A percentile compares a stretch with the other conserved stretches of the same genome.
These are phyloP conservation scores for Pachysolen tannophilus DNA, from an alignment of 805 yeast species.

Conservation along the genomic window DNA sequence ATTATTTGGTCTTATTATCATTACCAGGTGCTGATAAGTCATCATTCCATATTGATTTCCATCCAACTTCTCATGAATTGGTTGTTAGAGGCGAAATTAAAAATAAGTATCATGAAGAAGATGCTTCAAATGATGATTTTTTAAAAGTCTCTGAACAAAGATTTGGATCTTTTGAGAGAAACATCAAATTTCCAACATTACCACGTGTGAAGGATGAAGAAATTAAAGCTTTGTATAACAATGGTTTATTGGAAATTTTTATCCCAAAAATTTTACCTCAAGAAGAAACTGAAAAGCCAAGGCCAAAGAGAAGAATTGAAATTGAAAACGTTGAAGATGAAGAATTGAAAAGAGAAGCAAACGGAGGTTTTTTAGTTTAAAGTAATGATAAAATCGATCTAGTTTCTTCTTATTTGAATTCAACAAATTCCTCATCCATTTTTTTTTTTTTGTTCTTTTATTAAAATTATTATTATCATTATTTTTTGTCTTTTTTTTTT, in stretches of 20 bases:
- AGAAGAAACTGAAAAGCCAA: conserved; percentile 23
- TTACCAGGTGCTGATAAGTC: conserved; percentile 52
- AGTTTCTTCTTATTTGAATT: too few relatives aligned
- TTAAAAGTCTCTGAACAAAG: conserved; percentile 45
- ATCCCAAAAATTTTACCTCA: conserved; percentile 33
- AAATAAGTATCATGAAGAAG: conserved; percentile 25
- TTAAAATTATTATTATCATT: too few relatives aligned
- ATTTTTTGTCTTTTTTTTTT: too few relatives aligned
- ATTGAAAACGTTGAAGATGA: conserved; percentile 44
- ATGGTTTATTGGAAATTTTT: conserved; percentile 45
- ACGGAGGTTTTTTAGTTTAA: conserved; percentile 4
- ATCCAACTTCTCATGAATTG: conserved; percentile 47
- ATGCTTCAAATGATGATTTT: conserved; percentile 22
- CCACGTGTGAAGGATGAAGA: conserved; percentile 45
- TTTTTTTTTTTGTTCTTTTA: too few relatives aligned
- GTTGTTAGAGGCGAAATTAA: conserved; percentile 42
- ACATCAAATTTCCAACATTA: conserved; percentile 44
- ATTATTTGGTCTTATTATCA: conserved; percentile 40
- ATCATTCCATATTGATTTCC: conserved; percentile 48
- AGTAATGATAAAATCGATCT: too few relatives aligned
- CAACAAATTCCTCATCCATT: too few relatives aligned
- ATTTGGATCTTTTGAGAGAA: conserved; percentile 50
- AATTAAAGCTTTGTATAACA: conserved; percentile 43
- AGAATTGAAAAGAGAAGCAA: conserved; percentile 23
- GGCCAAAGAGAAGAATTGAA: conserved; percentile 34